Evolutionary conservation across 169 alveolate genomes (phyloP).

Genomic region (Fabrea salina): DNA sequence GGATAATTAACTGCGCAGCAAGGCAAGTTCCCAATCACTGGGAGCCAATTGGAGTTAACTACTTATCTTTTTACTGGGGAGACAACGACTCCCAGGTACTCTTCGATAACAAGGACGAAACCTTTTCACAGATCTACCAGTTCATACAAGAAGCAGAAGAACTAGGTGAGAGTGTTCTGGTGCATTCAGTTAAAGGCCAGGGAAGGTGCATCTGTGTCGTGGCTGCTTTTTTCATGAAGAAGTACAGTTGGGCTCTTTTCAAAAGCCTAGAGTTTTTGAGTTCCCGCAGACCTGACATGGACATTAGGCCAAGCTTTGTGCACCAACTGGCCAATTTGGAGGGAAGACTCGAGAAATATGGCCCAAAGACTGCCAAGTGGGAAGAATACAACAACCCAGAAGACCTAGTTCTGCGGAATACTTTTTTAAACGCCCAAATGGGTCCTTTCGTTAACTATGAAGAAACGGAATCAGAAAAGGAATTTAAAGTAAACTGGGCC

Average conservation of each 20-base stretch:
- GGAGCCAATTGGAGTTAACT: slow-evolving; percentile 86
- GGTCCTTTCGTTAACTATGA: slow-evolving; percentile 26
- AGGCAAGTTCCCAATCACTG: slow-evolving; percentile 83
- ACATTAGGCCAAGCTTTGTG: slow-evolving; percentile 71
- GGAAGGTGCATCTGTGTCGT: slow-evolving; percentile 76
- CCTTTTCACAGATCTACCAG: slow-evolving; percentile 57
- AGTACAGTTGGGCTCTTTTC: slow-evolving; percentile 75
- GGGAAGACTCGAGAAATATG: slow-evolving; percentile 45
- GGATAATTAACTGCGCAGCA: slow-evolving; percentile 86
- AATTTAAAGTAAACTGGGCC: not conserved
- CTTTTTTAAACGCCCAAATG: slow-evolving; percentile 76
- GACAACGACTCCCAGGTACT: slow-evolving; percentile 81
- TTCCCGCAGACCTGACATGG: slow-evolving; percentile 78
- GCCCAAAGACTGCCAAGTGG: slow-evolving; percentile 64
- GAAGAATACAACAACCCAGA: slow-evolving; percentile 47
- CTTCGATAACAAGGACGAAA: slow-evolving; percentile 74
- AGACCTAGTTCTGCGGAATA: slow-evolving; percentile 73
- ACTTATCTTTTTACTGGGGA: slow-evolving; percentile 82
- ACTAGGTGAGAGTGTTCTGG: slow-evolving; percentile 73
- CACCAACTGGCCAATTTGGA: slow-evolving; percentile 68
- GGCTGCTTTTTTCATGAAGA: slow-evolving; percentile 78
- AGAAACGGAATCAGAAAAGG: not conserved
- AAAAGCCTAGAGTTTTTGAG: slow-evolving; percentile 77
- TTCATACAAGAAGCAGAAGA: slow-evolving; percentile 65
- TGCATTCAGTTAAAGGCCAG: slow-evolving; percentile 80